Evolutionary conservation across 2,329 filamentous ascomycete genomes (phyloP), one percentile per base, ranked within the genome.

Genomic region (Paecilomyces sp.): DNA sequence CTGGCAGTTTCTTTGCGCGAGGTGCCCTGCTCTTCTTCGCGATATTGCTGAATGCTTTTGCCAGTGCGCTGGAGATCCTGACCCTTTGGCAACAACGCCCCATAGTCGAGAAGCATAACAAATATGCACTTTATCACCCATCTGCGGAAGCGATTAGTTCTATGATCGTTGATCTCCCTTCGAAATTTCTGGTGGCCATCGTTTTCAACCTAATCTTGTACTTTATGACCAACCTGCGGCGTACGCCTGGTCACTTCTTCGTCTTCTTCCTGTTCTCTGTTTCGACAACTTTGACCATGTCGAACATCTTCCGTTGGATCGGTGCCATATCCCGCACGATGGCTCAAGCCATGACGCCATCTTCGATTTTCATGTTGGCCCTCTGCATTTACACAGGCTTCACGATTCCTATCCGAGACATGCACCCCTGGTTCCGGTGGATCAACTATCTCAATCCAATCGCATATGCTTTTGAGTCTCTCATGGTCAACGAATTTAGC

Each of bases 91-190:
- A 90, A 2, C 92, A 96, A 83, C 88, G 92, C 41, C 89, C 90
- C 1, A 96, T 96, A 67, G 91, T 97, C 61, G 91, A 96, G 71
- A 96, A 96, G 72, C 92, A 97, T 67, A 79, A 83, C 60, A 86
- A 89, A 60, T 96, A 96, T 71, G 91, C 92, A 18, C 82, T 96
- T 18, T 96, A 96, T 68, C 92, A 96, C 68, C 91, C 92, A 0
- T 92, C 89, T 11, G 89, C 91, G 15, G 92, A 97, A 80, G 90
- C 91, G n/a, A 82, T 91, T 61, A 86, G 90, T 0, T 94, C 90
- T 8, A 95, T 96, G 88, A 76, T 96, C 33, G 88, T 85, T 63
- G 92, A 97, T 67, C 77, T 96, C 76, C 92, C 92, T 0, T 91
- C 91, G 74, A 96, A 94, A 74, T 75, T 95, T 9, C 47, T 75